phyloP scores from a whole-genome alignment of 768 basidiomycete species.

The Rhodotorula babjevae region DNA sequence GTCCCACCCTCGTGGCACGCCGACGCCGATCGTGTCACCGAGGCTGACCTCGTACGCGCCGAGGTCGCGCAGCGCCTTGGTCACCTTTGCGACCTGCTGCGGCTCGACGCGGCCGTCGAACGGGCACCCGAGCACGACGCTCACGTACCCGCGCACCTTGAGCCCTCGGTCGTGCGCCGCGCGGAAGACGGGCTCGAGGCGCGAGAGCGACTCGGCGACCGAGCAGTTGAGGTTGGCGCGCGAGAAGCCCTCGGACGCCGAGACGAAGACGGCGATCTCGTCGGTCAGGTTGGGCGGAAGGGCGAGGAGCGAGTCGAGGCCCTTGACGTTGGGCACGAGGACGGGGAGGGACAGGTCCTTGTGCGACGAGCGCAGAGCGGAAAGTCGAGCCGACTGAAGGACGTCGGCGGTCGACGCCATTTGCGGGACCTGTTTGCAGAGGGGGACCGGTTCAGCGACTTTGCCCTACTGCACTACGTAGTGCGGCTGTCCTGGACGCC shows the following conservation, averaged over 20 bases:
- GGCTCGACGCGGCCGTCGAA: constrained; percentile 74
- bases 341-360: constrained; percentile 32
- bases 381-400: constrained; percentile 7
- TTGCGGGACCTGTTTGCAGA: constrained; percentile 26
- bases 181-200: constrained; percentile 60
- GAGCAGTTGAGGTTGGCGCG: constrained; percentile 77
- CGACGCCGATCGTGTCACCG: constrained; percentile 86
- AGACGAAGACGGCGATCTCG: constrained; percentile 84
- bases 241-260: constrained; percentile 80
- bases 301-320: constrained; percentile 27
- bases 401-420: constrained; percentile 34
- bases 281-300: constrained; percentile 51
- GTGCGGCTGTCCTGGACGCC: too few species aligned
- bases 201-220: constrained; percentile 63
- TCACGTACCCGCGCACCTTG: constrained; percentile 52
- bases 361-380: constrained; percentile 2
- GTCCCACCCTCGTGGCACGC: constrained; percentile 64
- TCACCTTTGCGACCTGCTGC: constrained; percentile 61
- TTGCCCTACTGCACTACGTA: not conserved
- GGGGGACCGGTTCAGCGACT: not conserved
- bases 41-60: constrained; percentile 79
- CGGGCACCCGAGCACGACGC: constrained; percentile 56
- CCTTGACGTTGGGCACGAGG: constrained; percentile 31
- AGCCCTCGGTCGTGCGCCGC: constrained; percentile 61
- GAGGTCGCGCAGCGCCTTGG: constrained; percentile 71